Conservation (phyloP, 2,329 filamentous ascomycete genomes). For the Fusarium cyanostomum region DNA sequence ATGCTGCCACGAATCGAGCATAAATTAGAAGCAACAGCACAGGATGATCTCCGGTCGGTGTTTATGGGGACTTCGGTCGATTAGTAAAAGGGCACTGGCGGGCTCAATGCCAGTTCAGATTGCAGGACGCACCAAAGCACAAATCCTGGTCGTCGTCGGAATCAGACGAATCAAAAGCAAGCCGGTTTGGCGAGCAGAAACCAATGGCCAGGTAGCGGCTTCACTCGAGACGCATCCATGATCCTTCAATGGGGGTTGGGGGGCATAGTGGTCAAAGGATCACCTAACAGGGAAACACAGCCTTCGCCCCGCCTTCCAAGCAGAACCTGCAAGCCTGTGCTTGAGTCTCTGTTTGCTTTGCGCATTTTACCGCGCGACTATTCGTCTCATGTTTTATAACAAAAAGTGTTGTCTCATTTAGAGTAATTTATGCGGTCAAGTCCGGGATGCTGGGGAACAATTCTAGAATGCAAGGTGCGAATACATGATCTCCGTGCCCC, state of each 20-base stretch:
- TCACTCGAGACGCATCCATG: slow-evolving; percentile 27
- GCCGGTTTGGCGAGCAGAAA: slow-evolving; percentile 7
- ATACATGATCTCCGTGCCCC: background rate
- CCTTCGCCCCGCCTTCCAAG: slow-evolving; percentile 4
- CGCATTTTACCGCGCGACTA: background rate
- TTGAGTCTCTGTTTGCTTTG: background rate
- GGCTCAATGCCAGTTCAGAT: slow-evolving; percentile 11
- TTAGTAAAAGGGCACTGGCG: too few relatives aligned
- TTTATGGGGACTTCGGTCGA: too few relatives aligned
- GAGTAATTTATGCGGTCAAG: slow-evolving; percentile 1
- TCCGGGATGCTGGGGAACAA: background rate
- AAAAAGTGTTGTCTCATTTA: background rate
- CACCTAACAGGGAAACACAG: slow-evolving; percentile 5
- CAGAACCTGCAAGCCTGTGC: background rate
- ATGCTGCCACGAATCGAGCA: too few relatives aligned
- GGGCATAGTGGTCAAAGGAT: slow-evolving; percentile 12
- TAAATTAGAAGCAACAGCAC: background rate
- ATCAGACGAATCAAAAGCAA: slow-evolving; percentile 11
- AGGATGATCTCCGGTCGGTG: background rate
- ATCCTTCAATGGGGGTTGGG: slow-evolving; percentile 10
- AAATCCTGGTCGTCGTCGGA: background rate
- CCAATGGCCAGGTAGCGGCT: slow-evolving; percentile 1
- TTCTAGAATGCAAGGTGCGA: slow-evolving; percentile 15
- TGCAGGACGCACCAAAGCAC: slow-evolving; percentile 18
- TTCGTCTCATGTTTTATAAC: background rate